Percentiles rank a stretch among this genome's conserved stretches.
Conservation (phyloP, 257 asterid species). For the Verbascum thapsus region DNA sequence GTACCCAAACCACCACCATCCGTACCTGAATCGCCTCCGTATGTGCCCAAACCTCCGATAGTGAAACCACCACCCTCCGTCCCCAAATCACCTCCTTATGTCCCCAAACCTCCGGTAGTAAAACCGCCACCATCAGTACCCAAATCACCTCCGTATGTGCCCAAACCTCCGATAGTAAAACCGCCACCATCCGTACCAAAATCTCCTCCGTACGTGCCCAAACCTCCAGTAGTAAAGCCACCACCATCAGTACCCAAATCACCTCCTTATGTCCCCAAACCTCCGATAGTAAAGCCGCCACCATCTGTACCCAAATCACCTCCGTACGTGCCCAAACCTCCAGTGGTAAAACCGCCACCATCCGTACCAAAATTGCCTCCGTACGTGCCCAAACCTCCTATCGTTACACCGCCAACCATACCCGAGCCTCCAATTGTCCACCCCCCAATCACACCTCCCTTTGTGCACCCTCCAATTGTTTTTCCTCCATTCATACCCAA, state of each 20-base stretch:
- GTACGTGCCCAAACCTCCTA: constrained; percentile 20
- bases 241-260: too few relatives aligned
- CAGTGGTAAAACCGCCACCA: constrained; percentile 14
- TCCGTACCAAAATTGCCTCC: constrained; percentile 24
- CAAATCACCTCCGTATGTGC: background rate
- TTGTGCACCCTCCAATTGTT: constrained; percentile 27
- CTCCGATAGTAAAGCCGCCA: constrained; percentile 17
- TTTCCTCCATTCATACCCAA: constrained; percentile 35
- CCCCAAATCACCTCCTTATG: too few relatives aligned
- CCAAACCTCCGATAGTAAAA: background rate
- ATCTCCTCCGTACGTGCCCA: background rate
- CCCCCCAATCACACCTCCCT: constrained; percentile 15
- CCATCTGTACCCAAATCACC: too few relatives aligned
- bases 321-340: constrained; percentile 1
- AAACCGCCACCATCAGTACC: constrained; percentile 18
- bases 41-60: too few relatives aligned
- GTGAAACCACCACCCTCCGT: too few relatives aligned
- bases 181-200: too few relatives aligned
- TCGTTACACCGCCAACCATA: constrained; percentile 14
- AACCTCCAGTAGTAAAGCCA: constrained; percentile 28
- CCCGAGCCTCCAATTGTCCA: constrained; percentile 18
- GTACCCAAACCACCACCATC: constrained; percentile 16
- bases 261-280: background rate
- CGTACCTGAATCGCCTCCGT: too few relatives aligned
- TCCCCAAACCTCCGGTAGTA: constrained; percentile 23